Evolutionary conservation across 2,329 filamentous ascomycete genomes (phyloP).

Genomic region (Monosporascus sp.): DNA sequence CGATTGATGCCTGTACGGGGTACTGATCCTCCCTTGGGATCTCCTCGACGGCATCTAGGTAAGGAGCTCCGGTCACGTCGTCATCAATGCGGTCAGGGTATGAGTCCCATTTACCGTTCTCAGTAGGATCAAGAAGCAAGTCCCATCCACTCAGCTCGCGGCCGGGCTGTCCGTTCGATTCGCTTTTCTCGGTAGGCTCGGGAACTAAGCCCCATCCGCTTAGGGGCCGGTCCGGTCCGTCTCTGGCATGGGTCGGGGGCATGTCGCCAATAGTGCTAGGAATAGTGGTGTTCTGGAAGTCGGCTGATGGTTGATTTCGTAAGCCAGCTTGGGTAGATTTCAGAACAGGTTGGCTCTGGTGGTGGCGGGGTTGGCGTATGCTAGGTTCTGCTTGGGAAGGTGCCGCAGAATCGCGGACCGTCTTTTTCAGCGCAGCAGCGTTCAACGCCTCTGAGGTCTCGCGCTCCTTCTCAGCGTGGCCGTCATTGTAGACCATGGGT

Average conservation of each 20-base stretch:
- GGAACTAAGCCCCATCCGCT: neutral
- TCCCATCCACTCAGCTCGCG: conserved; percentile 12
- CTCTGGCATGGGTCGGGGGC: too few relatives aligned
- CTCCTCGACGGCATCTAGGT: conserved; percentile 42
- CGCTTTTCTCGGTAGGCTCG: neutral
- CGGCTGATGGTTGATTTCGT: conserved; percentile 34
- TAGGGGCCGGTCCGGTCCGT: too few relatives aligned
- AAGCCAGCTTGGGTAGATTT: conserved; percentile 34
- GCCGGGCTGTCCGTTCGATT: neutral
- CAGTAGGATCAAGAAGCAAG: neutral
- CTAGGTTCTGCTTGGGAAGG: neutral
- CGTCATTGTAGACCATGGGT: conserved; percentile 22
- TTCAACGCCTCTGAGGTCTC: neutral
- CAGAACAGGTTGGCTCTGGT: conserved; percentile 50
- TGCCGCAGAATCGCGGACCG: neutral
- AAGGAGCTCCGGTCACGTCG: conserved; percentile 35
- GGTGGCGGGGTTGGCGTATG: conserved; percentile 33
- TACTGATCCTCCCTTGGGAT: conserved; percentile 21
- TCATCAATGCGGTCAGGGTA: conserved; percentile 19
- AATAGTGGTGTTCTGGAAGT: conserved; percentile 8
- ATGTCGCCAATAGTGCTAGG: neutral
- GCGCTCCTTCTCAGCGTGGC: conserved; percentile 7
- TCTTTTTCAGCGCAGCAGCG: neutral
- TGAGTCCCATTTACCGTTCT: conserved; percentile 1
- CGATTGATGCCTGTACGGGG: neutral